Conservation (phyloP, 1,139 yeast species). For the Pichia sp. region DNA sequence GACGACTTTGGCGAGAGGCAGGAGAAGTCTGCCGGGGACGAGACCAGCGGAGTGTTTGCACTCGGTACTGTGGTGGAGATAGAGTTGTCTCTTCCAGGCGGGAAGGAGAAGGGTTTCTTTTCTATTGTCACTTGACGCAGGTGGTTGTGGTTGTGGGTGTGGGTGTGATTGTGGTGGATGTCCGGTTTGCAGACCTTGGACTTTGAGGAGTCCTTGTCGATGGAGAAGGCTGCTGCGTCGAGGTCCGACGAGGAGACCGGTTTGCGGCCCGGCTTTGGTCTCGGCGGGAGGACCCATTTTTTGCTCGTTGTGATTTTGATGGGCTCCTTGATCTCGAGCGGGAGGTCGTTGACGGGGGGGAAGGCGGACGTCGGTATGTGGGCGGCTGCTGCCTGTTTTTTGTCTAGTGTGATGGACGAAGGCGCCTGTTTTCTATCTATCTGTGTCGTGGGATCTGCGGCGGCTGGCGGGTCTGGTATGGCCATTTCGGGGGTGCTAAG, state of each 20-base stretch:
- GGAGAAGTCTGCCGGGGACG: conserved; percentile 1
- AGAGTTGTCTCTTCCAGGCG: conserved; percentile 5
- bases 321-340: conserved; percentile 12
- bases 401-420: neutral
- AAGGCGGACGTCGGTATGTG: conserved; percentile 15
- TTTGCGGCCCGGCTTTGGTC: conserved; percentile 33
- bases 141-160: neutral
- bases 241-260: conserved; percentile 12
- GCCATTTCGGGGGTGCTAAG: no score
- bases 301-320: conserved; percentile 24
- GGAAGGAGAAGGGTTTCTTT: conserved; percentile 1
- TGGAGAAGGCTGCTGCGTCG: neutral
- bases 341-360: conserved; percentile 14
- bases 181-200: conserved; percentile 5
- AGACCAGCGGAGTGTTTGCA: neutral
- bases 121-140: neutral
- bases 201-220: neutral
- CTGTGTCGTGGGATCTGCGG: neutral
- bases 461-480: no score
- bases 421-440: neutral
- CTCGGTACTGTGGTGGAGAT: conserved; percentile 1
- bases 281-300: conserved; percentile 31
- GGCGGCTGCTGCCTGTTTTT: neutral
- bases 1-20: conserved; percentile 5
- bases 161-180: neutral